A percentile compares a stretch with the other conserved stretches of the same genome.
Evolutionary conservation across 768 basidiomycete genomes (phyloP).

Genomic region (Strobilomyces echinocephalus): DNA sequence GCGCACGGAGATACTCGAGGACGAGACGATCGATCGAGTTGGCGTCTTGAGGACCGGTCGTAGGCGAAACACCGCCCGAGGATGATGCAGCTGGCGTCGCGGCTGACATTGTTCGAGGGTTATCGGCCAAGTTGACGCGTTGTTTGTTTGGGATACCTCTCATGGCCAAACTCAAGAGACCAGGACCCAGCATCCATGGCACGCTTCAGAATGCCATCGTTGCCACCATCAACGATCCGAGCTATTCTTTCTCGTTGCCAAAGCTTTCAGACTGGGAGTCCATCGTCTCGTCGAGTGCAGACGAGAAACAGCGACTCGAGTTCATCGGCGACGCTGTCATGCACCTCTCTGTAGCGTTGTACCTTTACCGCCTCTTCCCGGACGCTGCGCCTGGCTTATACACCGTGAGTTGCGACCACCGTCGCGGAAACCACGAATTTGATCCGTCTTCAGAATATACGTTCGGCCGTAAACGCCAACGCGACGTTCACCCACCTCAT

Average conservation of each 20-base stretch:
- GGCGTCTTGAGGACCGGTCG: conserved; percentile 27
- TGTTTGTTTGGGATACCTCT: neutral
- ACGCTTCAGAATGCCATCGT: conserved; percentile 23
- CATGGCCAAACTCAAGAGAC: conserved; percentile 22
- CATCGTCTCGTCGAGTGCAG: conserved; percentile 20
- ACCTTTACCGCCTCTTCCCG: conserved; percentile 34
- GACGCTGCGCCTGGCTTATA: conserved; percentile 32
- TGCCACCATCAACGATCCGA: conserved; percentile 26
- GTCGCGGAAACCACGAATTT: neutral
- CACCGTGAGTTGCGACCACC: conserved; percentile 26
- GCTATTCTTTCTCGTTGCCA: conserved; percentile 25
- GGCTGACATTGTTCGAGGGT: conserved; percentile 25
- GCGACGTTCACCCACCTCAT: conserved; percentile 37
- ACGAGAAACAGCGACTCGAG: conserved; percentile 40
- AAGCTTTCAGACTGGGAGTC: conserved; percentile 28
- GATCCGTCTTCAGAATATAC: conserved; percentile 18
- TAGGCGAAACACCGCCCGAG: conserved; percentile 30
- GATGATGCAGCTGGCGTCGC: conserved; percentile 33
- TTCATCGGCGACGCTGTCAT: conserved; percentile 47
- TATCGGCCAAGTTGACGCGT: too few relatives aligned
- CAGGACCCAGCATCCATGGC: conserved; percentile 4
- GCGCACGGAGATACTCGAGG: conserved; percentile 44
- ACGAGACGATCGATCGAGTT: conserved; percentile 38
- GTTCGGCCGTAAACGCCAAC: conserved; percentile 29
- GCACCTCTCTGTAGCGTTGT: conserved; percentile 38